A percentile compares a stretch with the other conserved stretches of the same genome.
Conservation (phyloP, 306 rosid genomes). For the Malus fusca region DNA sequence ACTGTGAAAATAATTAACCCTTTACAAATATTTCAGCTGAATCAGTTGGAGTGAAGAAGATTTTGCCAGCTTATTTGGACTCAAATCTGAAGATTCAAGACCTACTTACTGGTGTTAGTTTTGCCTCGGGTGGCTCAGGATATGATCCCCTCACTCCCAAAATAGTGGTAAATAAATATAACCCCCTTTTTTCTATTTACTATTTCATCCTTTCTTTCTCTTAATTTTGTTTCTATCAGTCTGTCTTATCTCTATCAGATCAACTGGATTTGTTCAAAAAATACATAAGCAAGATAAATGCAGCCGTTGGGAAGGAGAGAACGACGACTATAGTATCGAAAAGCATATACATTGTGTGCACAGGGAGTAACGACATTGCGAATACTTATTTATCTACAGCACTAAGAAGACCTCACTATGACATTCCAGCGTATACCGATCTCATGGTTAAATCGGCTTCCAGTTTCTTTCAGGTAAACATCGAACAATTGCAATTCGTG, state of each 20-base stretch:
- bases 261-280: slow-evolving; percentile 54
- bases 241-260: slow-evolving; percentile 41
- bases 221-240: slow-evolving; percentile 23
- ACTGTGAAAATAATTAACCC: not conserved
- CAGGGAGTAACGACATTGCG: slow-evolving; percentile 57
- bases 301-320: slow-evolving; percentile 34
- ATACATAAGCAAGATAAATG: slow-evolving; percentile 39
- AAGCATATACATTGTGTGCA: slow-evolving; percentile 43
- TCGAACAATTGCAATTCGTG: not conserved
- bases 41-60: slow-evolving; percentile 45
- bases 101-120: slow-evolving; percentile 65
- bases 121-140: slow-evolving; percentile 64
- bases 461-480: slow-evolving; percentile 38
- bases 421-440: slow-evolving; percentile 45
- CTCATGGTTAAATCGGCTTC: slow-evolving; percentile 48
- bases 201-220: not conserved
- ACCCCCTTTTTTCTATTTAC: slow-evolving; percentile 20
- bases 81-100: slow-evolving; percentile 45
- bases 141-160: slow-evolving; percentile 65
- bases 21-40: slow-evolving; percentile 32
- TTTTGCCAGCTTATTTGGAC: slow-evolving; percentile 57
- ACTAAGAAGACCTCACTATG: slow-evolving; percentile 30
- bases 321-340: slow-evolving; percentile 29
- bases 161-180: slow-evolving; percentile 28
- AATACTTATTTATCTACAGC: slow-evolving; percentile 37